A percentile compares a stretch with the other conserved stretches of the same genome.
These are phyloP conservation scores for Chlorella vulgaris DNA, from an alignment of 139 green algal species.

Conservation along the genomic window DNA sequence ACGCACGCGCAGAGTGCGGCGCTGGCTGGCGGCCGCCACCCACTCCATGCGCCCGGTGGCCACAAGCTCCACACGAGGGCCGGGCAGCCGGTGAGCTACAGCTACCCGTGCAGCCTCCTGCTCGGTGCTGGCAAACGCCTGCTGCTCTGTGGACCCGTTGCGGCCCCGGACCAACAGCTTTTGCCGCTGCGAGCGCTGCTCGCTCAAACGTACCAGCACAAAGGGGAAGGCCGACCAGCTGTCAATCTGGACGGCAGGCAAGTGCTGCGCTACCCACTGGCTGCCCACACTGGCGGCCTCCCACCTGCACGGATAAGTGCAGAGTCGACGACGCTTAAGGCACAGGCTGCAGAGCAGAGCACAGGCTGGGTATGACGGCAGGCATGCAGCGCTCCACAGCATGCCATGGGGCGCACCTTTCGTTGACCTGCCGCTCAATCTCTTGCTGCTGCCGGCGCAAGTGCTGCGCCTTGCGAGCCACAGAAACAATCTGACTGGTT, in stretches of 20 bases:
- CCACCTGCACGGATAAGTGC: conserved; percentile 9
- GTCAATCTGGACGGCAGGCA: conserved; percentile 70
- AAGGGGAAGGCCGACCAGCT: conserved; percentile 67
- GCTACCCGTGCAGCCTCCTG: conserved; percentile 29
- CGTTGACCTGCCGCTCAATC: conserved; percentile 44
- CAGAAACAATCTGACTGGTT: conserved; percentile 16
- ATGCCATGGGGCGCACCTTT: neutral
- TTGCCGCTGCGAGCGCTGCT: conserved; percentile 50
- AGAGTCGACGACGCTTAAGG: too few relatives aligned
- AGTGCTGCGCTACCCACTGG: conserved; percentile 39
- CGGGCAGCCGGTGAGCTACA: conserved; percentile 36
- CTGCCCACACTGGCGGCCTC: neutral
- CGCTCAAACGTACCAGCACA: conserved; percentile 54
- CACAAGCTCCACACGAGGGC: conserved; percentile 55
- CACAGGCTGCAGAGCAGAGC: too few relatives aligned
- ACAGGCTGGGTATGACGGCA: neutral
- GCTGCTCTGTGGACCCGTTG: conserved; percentile 63
- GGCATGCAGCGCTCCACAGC: neutral
- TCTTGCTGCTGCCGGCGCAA: conserved; percentile 39
- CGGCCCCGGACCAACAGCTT: conserved; percentile 69
- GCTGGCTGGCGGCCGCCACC: conserved; percentile 26
- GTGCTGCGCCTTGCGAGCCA: conserved; percentile 37
- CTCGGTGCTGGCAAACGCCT: conserved; percentile 31
- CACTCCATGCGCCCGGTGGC: conserved; percentile 71
- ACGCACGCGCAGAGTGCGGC: conserved; percentile 41